Base-by-base conservation (phyloP, 2,329 filamentous ascomycete species). In the Dothideomycetes sp. region DNA sequence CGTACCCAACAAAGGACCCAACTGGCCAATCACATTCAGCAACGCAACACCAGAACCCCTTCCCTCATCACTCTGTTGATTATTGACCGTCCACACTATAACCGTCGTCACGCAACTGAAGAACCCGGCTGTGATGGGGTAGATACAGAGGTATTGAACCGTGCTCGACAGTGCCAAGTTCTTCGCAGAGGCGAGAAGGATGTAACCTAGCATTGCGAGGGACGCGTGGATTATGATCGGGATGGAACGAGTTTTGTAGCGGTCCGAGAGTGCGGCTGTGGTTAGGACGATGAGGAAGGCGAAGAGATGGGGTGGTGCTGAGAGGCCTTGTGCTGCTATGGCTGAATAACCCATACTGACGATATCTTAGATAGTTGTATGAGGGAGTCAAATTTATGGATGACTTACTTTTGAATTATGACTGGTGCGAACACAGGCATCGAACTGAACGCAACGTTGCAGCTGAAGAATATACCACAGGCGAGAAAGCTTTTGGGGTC, bases 11-110 rank as follows among this genome's bases (percentile, higher is more conserved):
- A 75, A 61, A 2, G 85, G 84, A 0, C 85, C 85, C 48, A 79
- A 80, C 62, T 93, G 85, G 1, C 85, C 88, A 11, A 94, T 71
- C 24, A 86, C 54, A 59, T 94, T 88, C 54, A 95, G 60, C 22
- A 94, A 69, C 1, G 82, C 84, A 53, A 94, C 84, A 1, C 82
- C 84, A 1, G 77, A 77, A 0, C 84, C 84, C 49, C 83, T 82
- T 5, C 77, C 74, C 37, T 74, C 75, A 46, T 80, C 76, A 10
- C 69, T 77, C 39, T 73, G 64, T 56, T 91, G 84, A 59, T 94
- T 94, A 56, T 94, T 93, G 54, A 94, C 75, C 24, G 76, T 84
- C 87, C 87, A 94, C 2, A 84, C 82, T 43, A 94, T 83, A 50
- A 88, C 81, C 22, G 94, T 71, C 0, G 85, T 86, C 43, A 94